Conservation (phyloP, 1,284 basidiomycete genomes). For the Uromyces viciae-fabae region DNA sequence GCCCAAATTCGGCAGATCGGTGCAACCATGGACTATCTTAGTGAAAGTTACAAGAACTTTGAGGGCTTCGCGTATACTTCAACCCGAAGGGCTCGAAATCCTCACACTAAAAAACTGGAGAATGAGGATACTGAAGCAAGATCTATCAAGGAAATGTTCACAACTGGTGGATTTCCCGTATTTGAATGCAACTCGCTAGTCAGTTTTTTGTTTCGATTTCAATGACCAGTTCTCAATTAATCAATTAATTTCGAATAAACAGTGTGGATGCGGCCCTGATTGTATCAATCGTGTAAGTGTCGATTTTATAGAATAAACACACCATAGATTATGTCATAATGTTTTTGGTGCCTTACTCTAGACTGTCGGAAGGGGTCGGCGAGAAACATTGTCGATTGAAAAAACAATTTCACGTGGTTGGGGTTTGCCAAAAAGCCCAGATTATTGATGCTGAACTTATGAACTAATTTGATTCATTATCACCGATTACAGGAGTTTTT, state of each 20-base stretch:
- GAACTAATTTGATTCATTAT: background rate
- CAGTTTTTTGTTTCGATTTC: background rate
- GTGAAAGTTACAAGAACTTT: background rate
- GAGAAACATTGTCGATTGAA: constrained; percentile 30
- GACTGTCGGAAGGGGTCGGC: constrained; percentile 38
- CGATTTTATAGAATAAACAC: background rate
- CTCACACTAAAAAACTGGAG: constrained; percentile 14
- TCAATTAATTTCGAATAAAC: background rate
- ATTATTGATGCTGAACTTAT: background rate
- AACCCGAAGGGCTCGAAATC: constrained; percentile 1
- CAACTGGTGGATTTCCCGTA: background rate
- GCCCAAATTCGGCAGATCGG: background rate
- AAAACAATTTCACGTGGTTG: constrained; percentile 38
- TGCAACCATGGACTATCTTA: background rate
- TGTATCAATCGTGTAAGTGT: constrained; percentile 39
- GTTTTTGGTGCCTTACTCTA: background rate
- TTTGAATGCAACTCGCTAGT: constrained; percentile 38
- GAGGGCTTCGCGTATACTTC: constrained; percentile 35
- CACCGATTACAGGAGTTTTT: constrained; percentile 22
- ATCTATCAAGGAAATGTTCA: constrained; percentile 8
- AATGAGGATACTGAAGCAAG: constrained; percentile 31
- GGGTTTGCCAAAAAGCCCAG: constrained; percentile 5
- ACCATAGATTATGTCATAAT: background rate
- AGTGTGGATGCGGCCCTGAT: constrained; percentile 38
- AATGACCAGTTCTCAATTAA: background rate